A percentile compares a stretch with the other conserved stretches of the same genome.
Conservation (phyloP, 306 rosid species). For the Lathyrus oleraceus region DNA sequence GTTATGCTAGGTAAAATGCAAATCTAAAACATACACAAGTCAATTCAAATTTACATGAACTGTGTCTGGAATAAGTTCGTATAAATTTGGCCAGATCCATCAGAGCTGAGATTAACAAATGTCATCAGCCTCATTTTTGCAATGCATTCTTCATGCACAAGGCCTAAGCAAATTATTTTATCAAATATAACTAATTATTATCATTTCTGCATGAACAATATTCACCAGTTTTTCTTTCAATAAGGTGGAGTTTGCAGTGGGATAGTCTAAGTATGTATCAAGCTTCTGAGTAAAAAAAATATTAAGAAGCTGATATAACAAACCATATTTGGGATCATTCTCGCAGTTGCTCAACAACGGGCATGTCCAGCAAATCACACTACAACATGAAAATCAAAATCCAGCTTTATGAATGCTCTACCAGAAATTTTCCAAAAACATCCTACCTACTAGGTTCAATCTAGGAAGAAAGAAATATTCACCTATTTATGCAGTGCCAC, state of each 20-base stretch:
- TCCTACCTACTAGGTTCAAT: no score
- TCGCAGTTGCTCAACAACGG: constrained; percentile 76
- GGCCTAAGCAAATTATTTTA: constrained; percentile 52
- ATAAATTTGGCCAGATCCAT: constrained; percentile 68
- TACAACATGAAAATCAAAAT: constrained; percentile 33
- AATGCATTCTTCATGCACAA: constrained; percentile 80
- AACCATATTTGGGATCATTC: constrained; percentile 77
- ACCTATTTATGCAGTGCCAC: no score
- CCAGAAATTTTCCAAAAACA: no score
- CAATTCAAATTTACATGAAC: constrained; percentile 55
- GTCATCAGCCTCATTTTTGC: constrained; percentile 84
- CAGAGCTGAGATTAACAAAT: constrained; percentile 77
- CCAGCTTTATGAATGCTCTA: constrained; percentile 12
- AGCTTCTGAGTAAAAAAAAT: constrained; percentile 81
- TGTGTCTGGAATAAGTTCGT: constrained; percentile 63
- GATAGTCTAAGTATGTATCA: constrained; percentile 78
- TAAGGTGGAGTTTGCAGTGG: constrained; percentile 70
- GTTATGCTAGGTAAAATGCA: no score
- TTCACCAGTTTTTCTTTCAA: constrained; percentile 74
- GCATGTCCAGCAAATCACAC: constrained; percentile 85
- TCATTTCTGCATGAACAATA: not conserved
- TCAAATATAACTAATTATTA: not conserved
- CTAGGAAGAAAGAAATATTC: no score
- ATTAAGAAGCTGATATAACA: constrained; percentile 73
- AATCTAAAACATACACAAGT: constrained; percentile 14